These are phyloP conservation scores for Chondrostereum purpureum DNA, from an alignment of 1,284 basidiomycete species.

Conservation along the genomic window DNA sequence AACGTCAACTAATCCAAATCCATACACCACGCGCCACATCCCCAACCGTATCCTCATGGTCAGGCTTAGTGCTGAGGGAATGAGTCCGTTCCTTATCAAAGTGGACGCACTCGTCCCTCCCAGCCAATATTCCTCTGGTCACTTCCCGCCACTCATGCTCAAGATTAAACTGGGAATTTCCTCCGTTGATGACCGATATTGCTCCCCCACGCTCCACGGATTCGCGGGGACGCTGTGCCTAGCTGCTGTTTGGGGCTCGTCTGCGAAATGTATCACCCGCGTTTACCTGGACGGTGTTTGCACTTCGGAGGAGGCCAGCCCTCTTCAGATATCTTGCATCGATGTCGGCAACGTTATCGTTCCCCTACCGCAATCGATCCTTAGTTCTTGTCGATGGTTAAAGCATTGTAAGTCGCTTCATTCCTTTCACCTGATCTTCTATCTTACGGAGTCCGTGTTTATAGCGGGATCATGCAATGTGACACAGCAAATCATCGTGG, in stretches of 20 bases:
- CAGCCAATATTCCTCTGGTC: slow-evolving; percentile 27
- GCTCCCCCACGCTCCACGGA: slow-evolving; percentile 49
- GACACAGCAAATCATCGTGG: slow-evolving; percentile 62
- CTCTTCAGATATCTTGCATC: slow-evolving; percentile 40
- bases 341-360: slow-evolving; percentile 40
- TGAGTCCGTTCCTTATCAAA: slow-evolving; percentile 52
- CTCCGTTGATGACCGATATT: slow-evolving; percentile 36
- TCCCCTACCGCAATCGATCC: slow-evolving; percentile 50
- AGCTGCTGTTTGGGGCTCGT: slow-evolving; percentile 39
- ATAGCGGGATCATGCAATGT: too few species aligned
- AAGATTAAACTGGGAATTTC: slow-evolving; percentile 46
- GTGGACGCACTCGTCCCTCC: slow-evolving; percentile 38
- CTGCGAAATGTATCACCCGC: slow-evolving; percentile 56
- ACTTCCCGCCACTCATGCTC: slow-evolving; percentile 25
- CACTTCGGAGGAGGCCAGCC: slow-evolving; percentile 43
- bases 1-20: too few species aligned
- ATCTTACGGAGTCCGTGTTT: slow-evolving; percentile 16
- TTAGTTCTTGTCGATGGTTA: slow-evolving; percentile 59
- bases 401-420: slow-evolving; percentile 28
- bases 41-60: slow-evolving; percentile 33
- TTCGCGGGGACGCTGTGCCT: slow-evolving; percentile 55
- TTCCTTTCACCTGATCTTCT: slow-evolving; percentile 14
- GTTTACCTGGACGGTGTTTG: slow-evolving; percentile 44
- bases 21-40: slow-evolving; percentile 10
- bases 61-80: slow-evolving; percentile 59